Evolutionary conservation across 2,329 filamentous ascomycete genomes (phyloP), one percentile per base, ranked within the genome.

Genomic region (Coniosporium tulheliwenetii): DNA sequence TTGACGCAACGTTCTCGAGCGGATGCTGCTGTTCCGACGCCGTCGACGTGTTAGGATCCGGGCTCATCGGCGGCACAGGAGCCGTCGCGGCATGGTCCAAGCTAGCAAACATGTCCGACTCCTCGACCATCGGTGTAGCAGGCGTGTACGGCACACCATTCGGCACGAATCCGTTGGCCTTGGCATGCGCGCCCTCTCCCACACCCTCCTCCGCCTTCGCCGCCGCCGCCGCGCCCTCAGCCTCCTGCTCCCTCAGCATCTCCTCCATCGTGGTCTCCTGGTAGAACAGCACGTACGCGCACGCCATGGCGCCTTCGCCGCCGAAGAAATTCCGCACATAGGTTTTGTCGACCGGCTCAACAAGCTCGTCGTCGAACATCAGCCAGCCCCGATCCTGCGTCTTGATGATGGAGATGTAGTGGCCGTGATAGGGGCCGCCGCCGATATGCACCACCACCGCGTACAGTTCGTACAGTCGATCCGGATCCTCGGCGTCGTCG

Each of bases 251-350:
- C 42, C 77, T 79, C 52, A 74, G 66, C 52, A 81, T 69, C 2
- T 74, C 75, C 53, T 81, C 77, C 19, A 77, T 56, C 0, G 77
- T 81, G 2, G 77, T 96, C 60, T 98, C 89, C 58, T 95, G 91
- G 62, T 98, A 98, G 60, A 98, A 98, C 8, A 98, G 67, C 12
- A 98, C 87, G 53, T 98, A 98, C 29, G 91, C 91, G 52, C 87
- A 95, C 8, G 91, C 91, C 59, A 93, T 76, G 14, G 42, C 37
- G 0, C 81, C 80, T 53, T 83, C 85, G 56, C 95, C 91, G 12
- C 91, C 91, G 52, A 98, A 98, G 63, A 98, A 98, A 58, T 94
- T 95, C 48, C 81, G 77, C 32, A 98, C 91, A 54, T 93, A 98
- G 55, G 83, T 80, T 61, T 95, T 95, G 59, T 95, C 86, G 5